phyloP scores from a whole-genome alignment of 164 flowering plant genomes.

The Vitis riparia region DNA sequence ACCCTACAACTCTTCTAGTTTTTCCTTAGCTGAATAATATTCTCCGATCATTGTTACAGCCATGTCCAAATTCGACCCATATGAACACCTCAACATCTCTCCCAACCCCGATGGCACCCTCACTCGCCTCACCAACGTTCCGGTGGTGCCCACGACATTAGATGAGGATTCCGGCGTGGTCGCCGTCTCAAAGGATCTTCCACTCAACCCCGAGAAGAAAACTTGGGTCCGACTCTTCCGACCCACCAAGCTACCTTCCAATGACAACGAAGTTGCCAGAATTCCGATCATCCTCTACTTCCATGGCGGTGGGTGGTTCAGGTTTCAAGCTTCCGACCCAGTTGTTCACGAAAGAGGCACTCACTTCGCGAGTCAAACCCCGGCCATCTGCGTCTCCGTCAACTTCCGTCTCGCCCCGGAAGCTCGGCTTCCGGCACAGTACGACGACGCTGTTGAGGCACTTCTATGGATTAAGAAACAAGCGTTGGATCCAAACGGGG shows the following conservation, averaged over 20 bases:
- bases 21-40: too few relatives aligned
- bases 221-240: slow-evolving; percentile 48
- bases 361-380: slow-evolving; percentile 26
- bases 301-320: slow-evolving; percentile 53
- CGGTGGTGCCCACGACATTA: slow-evolving; percentile 20
- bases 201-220: slow-evolving; percentile 29
- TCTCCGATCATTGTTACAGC: too few relatives aligned
- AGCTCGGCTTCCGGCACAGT: slow-evolving; percentile 49
- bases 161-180: slow-evolving; percentile 17
- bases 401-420: slow-evolving; percentile 65
- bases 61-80: slow-evolving; percentile 49
- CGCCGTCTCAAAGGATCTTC: slow-evolving; percentile 43
- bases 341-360: slow-evolving; percentile 24
- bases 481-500: slow-evolving; percentile 30
- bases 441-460: slow-evolving; percentile 56
- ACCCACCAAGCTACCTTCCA: slow-evolving; percentile 45
- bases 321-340: slow-evolving; percentile 17
- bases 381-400: slow-evolving; percentile 45
- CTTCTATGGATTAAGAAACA: slow-evolving; percentile 49
- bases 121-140: slow-evolving; percentile 29
- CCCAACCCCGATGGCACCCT: slow-evolving; percentile 53
- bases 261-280: slow-evolving; percentile 36
- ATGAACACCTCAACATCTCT: slow-evolving; percentile 27
- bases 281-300: slow-evolving; percentile 59
- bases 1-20: too few relatives aligned